phyloP scores from a whole-genome alignment of 2,329 filamentous ascomycete species.

The Aotearoamyces nothofagi region DNA sequence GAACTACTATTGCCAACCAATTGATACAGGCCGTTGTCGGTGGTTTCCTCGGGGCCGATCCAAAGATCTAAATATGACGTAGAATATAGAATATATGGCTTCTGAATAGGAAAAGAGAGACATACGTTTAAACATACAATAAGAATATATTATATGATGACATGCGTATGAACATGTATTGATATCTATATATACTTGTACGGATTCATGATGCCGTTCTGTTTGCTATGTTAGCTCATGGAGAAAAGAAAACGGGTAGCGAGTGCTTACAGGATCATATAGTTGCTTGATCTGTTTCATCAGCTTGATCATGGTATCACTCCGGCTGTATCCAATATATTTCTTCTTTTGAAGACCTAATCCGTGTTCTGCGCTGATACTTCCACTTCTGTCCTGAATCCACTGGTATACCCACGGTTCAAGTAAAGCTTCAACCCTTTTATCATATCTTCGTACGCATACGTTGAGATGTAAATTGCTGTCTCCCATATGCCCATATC shows the following conservation, averaged over 20 bases:
- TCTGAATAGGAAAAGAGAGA: too few relatives aligned
- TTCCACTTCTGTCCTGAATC: slow-evolving; percentile 76
- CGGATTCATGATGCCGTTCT: slow-evolving; percentile 98
- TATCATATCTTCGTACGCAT: slow-evolving; percentile 67
- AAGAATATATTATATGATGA: not conserved
- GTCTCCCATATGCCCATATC: slow-evolving; percentile 98
- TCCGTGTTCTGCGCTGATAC: slow-evolving; percentile 94
- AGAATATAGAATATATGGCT: too few relatives aligned
- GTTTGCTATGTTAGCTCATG: slow-evolving; percentile 10
- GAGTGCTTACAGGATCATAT: slow-evolving; percentile 72
- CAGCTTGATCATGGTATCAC: slow-evolving; percentile 68
- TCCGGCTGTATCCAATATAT: slow-evolving; percentile 85
- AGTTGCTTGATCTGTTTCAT: slow-evolving; percentile 94
- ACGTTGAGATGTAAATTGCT: slow-evolving; percentile 92
- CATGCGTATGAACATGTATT: not conserved
- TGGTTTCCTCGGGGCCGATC: too few relatives aligned
- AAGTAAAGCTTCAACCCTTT: slow-evolving; percentile 69
- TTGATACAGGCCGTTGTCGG: slow-evolving; percentile 65
- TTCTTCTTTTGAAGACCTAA: slow-evolving; percentile 91
- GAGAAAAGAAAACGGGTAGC: slow-evolving; percentile 1
- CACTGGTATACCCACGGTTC: slow-evolving; percentile 98
- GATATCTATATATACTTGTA: slow-evolving; percentile 73
- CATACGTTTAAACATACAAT: not conserved
- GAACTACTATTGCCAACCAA: slow-evolving; percentile 85
- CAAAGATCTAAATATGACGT: too few relatives aligned